Evolutionary conservation across 169 alveolate genomes (phyloP).

Genomic region (Cryptosporidium xiaoi): DNA sequence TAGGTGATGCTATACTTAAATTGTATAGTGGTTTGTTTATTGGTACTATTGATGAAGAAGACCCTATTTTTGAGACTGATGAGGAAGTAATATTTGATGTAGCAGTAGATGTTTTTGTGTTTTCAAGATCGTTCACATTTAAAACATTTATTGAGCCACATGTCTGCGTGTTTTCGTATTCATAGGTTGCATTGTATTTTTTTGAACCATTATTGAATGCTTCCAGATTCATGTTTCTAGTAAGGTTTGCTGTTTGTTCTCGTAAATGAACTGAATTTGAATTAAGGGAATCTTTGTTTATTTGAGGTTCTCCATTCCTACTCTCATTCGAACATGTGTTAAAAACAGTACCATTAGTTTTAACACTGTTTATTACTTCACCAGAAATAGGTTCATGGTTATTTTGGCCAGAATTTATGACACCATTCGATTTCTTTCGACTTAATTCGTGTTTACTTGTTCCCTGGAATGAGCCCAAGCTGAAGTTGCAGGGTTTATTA

Average conservation of each 20-base stretch:
- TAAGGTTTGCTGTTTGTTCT: too few relatives aligned
- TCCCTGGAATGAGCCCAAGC: background rate
- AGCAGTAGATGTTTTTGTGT: background rate
- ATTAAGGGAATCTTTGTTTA: background rate
- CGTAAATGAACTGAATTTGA: background rate
- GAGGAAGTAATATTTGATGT: background rate
- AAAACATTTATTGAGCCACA: slow-evolving; percentile 18
- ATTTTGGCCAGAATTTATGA: background rate
- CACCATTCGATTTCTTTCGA: background rate
- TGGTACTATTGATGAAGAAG: slow-evolving; percentile 1
- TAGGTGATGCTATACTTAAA: slow-evolving; percentile 2
- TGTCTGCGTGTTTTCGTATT: slow-evolving; percentile 38
- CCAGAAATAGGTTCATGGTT: background rate
- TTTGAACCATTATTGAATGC: background rate
- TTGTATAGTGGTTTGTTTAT: background rate
- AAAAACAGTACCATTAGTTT: background rate
- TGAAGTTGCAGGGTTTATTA: slow-evolving; percentile 8
- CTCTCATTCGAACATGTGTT: background rate
- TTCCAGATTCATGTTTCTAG: background rate
- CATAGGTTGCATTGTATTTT: slow-evolving; percentile 17
- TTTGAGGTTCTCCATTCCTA: background rate
- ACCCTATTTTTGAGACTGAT: background rate
- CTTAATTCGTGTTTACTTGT: background rate
- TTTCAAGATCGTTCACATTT: slow-evolving; percentile 24
- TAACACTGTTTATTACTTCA: background rate